These are phyloP conservation scores for Umbelopsis ramanniana DNA, from an alignment of 192 early-diverging fungal species.

Conservation along the genomic window DNA sequence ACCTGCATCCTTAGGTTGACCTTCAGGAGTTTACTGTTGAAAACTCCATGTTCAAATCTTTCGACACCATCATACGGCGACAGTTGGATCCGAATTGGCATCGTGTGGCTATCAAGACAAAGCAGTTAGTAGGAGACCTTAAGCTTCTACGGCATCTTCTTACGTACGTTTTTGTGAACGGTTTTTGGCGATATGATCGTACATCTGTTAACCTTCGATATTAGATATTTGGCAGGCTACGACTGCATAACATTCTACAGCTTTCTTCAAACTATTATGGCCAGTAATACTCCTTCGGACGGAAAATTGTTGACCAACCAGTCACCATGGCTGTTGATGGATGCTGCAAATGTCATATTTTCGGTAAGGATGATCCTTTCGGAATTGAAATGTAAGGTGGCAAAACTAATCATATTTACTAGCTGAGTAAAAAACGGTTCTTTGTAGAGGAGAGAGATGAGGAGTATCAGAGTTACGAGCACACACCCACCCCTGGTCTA, in stretches of 20 bases:
- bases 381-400: background rate
- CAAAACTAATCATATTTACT: background rate
- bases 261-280: constrained; percentile 84
- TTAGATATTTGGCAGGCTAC: constrained; percentile 78
- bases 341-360: constrained; percentile 85
- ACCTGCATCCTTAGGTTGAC: constrained; percentile 57
- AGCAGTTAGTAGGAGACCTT: constrained; percentile 78
- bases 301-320: constrained; percentile 38
- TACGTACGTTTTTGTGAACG: constrained; percentile 47
- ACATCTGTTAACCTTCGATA: background rate
- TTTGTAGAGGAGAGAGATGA: constrained; percentile 45
- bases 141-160: constrained; percentile 72
- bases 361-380: constrained; percentile 37
- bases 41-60: constrained; percentile 83
- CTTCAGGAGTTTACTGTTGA: constrained; percentile 84
- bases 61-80: constrained; percentile 75
- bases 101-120: constrained; percentile 69
- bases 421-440: constrained; percentile 37
- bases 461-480: constrained; percentile 23
- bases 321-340: constrained; percentile 84
- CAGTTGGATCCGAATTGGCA: constrained; percentile 93
- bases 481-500: constrained; percentile 30
- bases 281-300: constrained; percentile 52
- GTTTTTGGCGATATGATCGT: background rate
- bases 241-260: constrained; percentile 89